Percentiles rank a stretch among this genome's conserved stretches.
These are phyloP conservation scores for Elongisporangium anandrum DNA, from an alignment of 352 stramenopile genomes.

Conservation along the genomic window DNA sequence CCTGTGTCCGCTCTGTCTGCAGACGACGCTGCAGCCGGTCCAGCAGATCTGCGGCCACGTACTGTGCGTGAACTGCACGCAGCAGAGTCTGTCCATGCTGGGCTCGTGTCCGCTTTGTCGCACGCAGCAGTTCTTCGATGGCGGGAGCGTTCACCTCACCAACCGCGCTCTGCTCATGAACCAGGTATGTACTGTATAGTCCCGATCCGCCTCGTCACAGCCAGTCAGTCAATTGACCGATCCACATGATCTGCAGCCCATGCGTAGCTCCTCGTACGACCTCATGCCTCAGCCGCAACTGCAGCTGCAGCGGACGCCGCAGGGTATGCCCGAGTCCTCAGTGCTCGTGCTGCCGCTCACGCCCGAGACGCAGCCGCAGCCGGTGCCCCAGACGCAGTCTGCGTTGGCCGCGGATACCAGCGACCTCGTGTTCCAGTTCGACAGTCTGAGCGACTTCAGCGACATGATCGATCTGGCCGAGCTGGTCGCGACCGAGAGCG, in stretches of 20 bases:
- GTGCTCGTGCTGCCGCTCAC: background rate
- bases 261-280: background rate
- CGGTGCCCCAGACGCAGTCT: background rate
- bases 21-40: slow-evolving; percentile 26
- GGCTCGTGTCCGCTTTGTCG: slow-evolving; percentile 43
- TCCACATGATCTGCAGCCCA: background rate
- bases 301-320: background rate
- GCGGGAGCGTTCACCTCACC: background rate
- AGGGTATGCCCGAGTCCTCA: background rate
- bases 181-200: background rate
- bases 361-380: background rate
- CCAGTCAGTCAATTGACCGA: background rate
- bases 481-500: slow-evolving; percentile 37
- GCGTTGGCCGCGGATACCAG: slow-evolving; percentile 14
- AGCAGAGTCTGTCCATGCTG: slow-evolving; percentile 34
- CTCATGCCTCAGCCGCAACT: background rate
- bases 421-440: slow-evolving; percentile 30
- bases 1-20: slow-evolving; percentile 47
- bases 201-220: background rate
- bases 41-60: slow-evolving; percentile 52
- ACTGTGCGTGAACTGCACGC: slow-evolving; percentile 44
- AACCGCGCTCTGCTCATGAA: background rate
- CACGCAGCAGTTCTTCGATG: slow-evolving; percentile 38
- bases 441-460: slow-evolving; percentile 49
- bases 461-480: slow-evolving; percentile 58